Conservation (phyloP, 371 early-diverging fungal species). For the Fennellomyces sp. region DNA sequence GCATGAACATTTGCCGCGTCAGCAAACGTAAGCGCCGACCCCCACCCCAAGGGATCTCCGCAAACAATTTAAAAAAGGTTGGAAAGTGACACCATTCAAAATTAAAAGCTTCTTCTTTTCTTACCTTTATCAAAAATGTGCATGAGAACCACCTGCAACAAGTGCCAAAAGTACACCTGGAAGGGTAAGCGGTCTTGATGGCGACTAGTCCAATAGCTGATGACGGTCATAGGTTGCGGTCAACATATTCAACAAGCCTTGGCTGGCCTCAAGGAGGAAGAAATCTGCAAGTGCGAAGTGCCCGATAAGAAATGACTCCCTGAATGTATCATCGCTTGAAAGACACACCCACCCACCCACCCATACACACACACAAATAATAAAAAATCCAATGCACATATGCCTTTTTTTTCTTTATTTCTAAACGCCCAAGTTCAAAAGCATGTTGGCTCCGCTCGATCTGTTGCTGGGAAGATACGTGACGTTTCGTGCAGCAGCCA, state of each 20-base stretch:
- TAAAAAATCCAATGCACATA: too few species aligned
- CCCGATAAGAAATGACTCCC: slow-evolving; percentile 9
- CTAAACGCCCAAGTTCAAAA: slow-evolving; percentile 51
- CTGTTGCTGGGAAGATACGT: slow-evolving; percentile 87
- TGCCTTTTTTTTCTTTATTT: slow-evolving; percentile 6
- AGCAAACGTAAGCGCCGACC: slow-evolving; percentile 13
- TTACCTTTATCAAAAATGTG: slow-evolving; percentile 20
- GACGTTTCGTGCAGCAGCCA: slow-evolving; percentile 84
- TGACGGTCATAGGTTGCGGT: slow-evolving; percentile 23
- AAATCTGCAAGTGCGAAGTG: slow-evolving; percentile 29
- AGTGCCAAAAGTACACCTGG: slow-evolving; percentile 32
- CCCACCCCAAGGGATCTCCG: slow-evolving; percentile 12
- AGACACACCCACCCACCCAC: too few species aligned
- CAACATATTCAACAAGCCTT: slow-evolving; percentile 30
- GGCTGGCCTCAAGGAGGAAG: slow-evolving; percentile 27
- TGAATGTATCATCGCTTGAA: too few species aligned
- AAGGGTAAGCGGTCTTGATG: slow-evolving; percentile 15
- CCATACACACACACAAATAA: too few species aligned
- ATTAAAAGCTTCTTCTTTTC: neutral
- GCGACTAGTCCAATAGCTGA: neutral
- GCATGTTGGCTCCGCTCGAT: slow-evolving; percentile 54
- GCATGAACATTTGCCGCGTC: slow-evolving; percentile 22
- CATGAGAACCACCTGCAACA: slow-evolving; percentile 21
- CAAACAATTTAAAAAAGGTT: neutral
- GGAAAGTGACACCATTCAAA: neutral